Base-by-base conservation (phyloP, 2,329 filamentous ascomycete genomes). In the Epichloe scottii region DNA sequence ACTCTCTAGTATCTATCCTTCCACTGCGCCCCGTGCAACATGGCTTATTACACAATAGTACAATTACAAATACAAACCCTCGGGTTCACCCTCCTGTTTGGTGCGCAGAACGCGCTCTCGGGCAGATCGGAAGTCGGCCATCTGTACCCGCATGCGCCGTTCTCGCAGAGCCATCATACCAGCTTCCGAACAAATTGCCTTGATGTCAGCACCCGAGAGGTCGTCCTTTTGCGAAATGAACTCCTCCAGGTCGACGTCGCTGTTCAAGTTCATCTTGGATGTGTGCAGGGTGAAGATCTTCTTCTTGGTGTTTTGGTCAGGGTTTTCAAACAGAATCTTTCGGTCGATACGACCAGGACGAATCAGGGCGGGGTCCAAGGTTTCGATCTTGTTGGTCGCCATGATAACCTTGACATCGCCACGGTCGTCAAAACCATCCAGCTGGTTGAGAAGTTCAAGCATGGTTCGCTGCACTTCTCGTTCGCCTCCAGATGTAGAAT, bases 301-400 rank as follows among this genome's bases (percentile, higher is more conserved):
- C 76, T 91, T 80, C 72, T 84, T 84, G 52, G 93, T 98, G 70
- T 91, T 90, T 76, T 96, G 84, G 70, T 82, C 74, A 44, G 72
- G 74, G 62, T 83, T 78, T 67, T 81, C 78, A 63, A 83, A 87
- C 55, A 84, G 71, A 56, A 98, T 98, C 80, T 98, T 98, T 61
- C 93, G 85, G 70, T 98, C 93, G 68, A 98, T 98, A 78, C 93
- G 90, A 57, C 93, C 93, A 43, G 93, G 93, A 59, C 93, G 85
- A 65, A 98, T 98, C 59, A 98, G 77, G 17, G 93, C 93, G 51
- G 93, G 93, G 64, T 98, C 94, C 30, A 98, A 78, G 4, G 89
- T 95, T 60, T 98, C 94, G 59, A 98, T 98, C 81, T 98, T 98
- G 82, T 98, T 98, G 59, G 93, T 98, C 12, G 93, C 94, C 90